Conservation (phyloP, 306 rosid genomes). For the Fragaria nilgerrensis region DNA sequence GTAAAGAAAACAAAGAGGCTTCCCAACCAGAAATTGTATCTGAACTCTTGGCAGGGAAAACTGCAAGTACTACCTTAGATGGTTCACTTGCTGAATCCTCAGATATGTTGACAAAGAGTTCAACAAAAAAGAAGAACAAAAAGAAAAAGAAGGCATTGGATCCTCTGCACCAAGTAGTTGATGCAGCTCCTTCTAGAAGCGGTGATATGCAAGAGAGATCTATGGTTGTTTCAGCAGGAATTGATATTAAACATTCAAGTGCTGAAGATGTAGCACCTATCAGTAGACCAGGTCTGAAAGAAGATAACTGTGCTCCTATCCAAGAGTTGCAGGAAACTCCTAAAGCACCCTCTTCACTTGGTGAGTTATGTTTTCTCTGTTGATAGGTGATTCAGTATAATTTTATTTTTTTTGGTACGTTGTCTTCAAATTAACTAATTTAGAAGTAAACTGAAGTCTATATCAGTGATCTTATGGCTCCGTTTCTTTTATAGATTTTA, state of each 20-base stretch:
- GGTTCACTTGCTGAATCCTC: constrained; percentile 30
- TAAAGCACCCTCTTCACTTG: constrained; percentile 19
- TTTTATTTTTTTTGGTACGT: not conserved
- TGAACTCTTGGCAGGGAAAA: constrained; percentile 31
- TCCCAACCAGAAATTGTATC: constrained; percentile 33
- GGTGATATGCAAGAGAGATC: constrained; percentile 34
- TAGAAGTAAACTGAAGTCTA: not conserved
- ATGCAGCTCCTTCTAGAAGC: constrained; percentile 33
- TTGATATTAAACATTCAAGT: constrained; percentile 14
- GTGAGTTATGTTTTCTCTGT: constrained; percentile 29
- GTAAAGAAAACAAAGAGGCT: constrained; percentile 27
- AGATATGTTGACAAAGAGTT: constrained; percentile 23
- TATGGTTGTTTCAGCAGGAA: constrained; percentile 1
- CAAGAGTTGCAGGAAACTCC: constrained; percentile 21
- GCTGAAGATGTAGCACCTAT: constrained; percentile 21
- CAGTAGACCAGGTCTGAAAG: constrained; percentile 27
- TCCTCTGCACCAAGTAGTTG: constrained; percentile 20
- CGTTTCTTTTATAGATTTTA: constrained; percentile 32
- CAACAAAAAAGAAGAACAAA: constrained; percentile 28
- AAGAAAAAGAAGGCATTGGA: constrained; percentile 31
- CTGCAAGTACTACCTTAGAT: constrained; percentile 29
- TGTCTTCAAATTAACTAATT: not conserved
- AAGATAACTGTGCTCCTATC: constrained; percentile 30
- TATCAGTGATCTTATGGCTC: constrained; percentile 19
- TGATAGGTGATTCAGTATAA: not conserved